Conservation (phyloP, 768 basidiomycete species). For the Mycena filopes region DNA sequence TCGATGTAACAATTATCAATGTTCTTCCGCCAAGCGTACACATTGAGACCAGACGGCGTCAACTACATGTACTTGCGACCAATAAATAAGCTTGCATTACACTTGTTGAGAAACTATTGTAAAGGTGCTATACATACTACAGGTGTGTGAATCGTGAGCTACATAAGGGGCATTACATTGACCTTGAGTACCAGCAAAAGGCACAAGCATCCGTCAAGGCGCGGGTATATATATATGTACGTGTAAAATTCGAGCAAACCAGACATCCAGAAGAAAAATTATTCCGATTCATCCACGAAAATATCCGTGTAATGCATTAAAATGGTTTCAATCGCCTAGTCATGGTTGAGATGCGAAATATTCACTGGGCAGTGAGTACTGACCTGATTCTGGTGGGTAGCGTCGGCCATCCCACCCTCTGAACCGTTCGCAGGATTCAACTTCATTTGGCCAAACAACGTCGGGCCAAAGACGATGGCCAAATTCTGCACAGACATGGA, state of each 20-base stretch:
- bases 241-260: constrained; percentile 7
- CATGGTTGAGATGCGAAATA: neutral
- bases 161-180: constrained; percentile 28
- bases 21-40: no score
- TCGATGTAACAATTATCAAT: no score
- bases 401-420: constrained; percentile 72
- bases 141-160: constrained; percentile 18
- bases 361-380: constrained; percentile 11
- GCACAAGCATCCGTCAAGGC: constrained; percentile 28
- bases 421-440: constrained; percentile 54
- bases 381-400: constrained; percentile 79
- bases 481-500: constrained; percentile 95
- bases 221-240: constrained; percentile 21
- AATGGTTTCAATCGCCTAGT: constrained; percentile 94
- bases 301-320: constrained; percentile 95
- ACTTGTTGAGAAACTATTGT: constrained; percentile 7
- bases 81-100: no score
- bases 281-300: constrained; percentile 90
- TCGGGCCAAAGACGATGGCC: constrained; percentile 98
- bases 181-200: constrained; percentile 8
- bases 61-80: no score
- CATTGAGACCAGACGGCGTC: no score
- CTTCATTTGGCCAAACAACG: constrained; percentile 80
- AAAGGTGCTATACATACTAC: constrained; percentile 17
- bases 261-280: constrained; percentile 18